Conservation (phyloP, 768 basidiomycete genomes). For the Termitomyces sp. region DNA sequence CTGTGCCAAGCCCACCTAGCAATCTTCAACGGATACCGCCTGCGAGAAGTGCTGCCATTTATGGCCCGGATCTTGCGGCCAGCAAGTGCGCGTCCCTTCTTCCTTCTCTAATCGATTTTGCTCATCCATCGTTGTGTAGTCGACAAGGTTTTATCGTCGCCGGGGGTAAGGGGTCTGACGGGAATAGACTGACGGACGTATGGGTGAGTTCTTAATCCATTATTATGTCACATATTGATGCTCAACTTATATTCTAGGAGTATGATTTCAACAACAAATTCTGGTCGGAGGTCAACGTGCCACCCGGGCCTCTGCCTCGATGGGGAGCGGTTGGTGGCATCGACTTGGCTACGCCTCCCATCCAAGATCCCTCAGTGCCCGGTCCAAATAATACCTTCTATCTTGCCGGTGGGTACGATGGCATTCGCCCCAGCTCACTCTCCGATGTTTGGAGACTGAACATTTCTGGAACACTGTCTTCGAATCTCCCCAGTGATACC, state of each 20-base stretch:
- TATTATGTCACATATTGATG: not conserved
- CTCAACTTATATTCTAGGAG: constrained; percentile 45
- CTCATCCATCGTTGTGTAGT: constrained; percentile 35
- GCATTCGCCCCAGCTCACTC: constrained; percentile 40
- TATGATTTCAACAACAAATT: constrained; percentile 76
- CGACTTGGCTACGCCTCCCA: constrained; percentile 49
- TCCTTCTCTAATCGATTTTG: constrained; percentile 3
- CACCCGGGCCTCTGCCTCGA: constrained; percentile 57
- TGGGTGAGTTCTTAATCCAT: constrained; percentile 53
- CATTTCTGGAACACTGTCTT: constrained; percentile 68
- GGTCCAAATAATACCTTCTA: constrained; percentile 74
- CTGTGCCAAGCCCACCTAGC: constrained; percentile 48
- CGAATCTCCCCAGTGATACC: constrained; percentile 55
- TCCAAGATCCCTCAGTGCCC: constrained; percentile 42
- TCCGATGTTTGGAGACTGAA: constrained; percentile 72
- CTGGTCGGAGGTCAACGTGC: constrained; percentile 62
- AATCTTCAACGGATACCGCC: constrained; percentile 51
- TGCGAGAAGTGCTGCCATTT: constrained; percentile 61
- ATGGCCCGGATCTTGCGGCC: constrained; percentile 71
- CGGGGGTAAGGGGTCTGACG: constrained; percentile 63
- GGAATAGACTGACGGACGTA: constrained; percentile 58
- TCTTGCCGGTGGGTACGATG: constrained; percentile 69
- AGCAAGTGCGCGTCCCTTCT: constrained; percentile 63
- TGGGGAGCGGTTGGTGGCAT: constrained; percentile 78
- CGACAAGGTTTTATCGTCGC: constrained; percentile 74